Percentiles rank a stretch among this genome's conserved stretches.
phyloP scores from a whole-genome alignment of 805 yeast genomes.

The Metschnikowia koreensis region DNA sequence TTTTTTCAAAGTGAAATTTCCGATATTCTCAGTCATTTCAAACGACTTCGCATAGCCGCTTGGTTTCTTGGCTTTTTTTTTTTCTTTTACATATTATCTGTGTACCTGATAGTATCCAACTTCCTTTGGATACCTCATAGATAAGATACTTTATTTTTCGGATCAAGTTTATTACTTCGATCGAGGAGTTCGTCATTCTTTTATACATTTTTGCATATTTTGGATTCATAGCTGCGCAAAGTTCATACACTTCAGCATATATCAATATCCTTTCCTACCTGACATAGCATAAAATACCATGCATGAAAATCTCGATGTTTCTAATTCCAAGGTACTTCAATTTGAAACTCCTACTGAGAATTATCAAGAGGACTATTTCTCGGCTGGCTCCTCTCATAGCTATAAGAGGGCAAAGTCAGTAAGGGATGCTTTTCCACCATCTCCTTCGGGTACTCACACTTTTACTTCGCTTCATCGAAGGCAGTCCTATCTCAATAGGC shows the following conservation, averaged over 20 bases:
- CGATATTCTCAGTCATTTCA: background rate
- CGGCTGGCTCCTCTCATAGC: background rate
- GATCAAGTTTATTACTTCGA: background rate
- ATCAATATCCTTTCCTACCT: background rate
- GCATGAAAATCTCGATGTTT: background rate
- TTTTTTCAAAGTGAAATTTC: background rate
- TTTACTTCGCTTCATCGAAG: background rate
- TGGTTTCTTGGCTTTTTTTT: too few relatives aligned
- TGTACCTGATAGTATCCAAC: background rate
- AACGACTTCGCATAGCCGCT: background rate
- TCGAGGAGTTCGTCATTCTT: background rate
- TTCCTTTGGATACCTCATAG: background rate
- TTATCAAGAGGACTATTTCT: background rate
- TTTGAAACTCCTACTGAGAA: background rate
- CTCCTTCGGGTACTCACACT: background rate
- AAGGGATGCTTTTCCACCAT: slow-evolving; percentile 14
- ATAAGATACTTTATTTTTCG: background rate
- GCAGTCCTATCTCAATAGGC: background rate
- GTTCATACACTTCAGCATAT: background rate
- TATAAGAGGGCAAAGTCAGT: slow-evolving; percentile 15
- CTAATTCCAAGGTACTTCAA: background rate
- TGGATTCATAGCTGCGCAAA: background rate
- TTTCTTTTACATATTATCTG: too few relatives aligned
- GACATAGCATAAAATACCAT: background rate
- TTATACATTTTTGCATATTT: background rate